Percentiles rank a stretch among this genome's conserved stretches.
phyloP scores from a whole-genome alignment of 2,329 filamentous ascomycete genomes.

The Aspergillus uvarum region DNA sequence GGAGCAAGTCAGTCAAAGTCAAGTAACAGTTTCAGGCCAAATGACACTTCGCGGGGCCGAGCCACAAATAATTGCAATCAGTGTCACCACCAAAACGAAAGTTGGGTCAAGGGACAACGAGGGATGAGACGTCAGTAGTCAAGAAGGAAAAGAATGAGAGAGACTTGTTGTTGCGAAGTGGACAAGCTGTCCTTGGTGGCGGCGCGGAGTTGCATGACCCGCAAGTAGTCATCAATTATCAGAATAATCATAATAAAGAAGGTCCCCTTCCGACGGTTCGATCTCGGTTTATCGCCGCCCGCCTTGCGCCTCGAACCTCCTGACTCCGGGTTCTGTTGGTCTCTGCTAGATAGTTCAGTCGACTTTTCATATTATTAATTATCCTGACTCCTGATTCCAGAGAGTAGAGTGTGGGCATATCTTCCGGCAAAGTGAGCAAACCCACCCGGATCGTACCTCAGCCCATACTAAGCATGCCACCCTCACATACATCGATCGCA shows the following conservation, averaged over 20 bases:
- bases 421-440: too few species aligned
- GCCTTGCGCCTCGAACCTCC: neutral
- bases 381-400: too few species aligned
- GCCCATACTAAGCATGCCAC: neutral
- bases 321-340: neutral
- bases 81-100: neutral
- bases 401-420: too few species aligned
- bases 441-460: neutral
- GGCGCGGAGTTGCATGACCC: slow-evolving; percentile 12
- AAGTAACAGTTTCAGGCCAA: slow-evolving; percentile 1
- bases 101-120: slow-evolving; percentile 1
- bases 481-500: neutral
- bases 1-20: too few species aligned
- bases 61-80: neutral
- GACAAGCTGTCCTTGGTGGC: slow-evolving; percentile 29
- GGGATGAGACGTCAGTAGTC: neutral
- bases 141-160: slow-evolving; percentile 11
- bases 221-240: slow-evolving; percentile 9
- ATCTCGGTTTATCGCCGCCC: neutral
- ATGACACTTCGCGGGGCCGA: neutral
- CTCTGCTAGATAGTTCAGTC: too few species aligned
- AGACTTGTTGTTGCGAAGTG: slow-evolving; percentile 17
- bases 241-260: neutral
- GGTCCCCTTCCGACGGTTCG: neutral
- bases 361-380: neutral